phyloP scores from a whole-genome alignment of 1,139 yeast genomes.

The Diutina rugosa region DNA sequence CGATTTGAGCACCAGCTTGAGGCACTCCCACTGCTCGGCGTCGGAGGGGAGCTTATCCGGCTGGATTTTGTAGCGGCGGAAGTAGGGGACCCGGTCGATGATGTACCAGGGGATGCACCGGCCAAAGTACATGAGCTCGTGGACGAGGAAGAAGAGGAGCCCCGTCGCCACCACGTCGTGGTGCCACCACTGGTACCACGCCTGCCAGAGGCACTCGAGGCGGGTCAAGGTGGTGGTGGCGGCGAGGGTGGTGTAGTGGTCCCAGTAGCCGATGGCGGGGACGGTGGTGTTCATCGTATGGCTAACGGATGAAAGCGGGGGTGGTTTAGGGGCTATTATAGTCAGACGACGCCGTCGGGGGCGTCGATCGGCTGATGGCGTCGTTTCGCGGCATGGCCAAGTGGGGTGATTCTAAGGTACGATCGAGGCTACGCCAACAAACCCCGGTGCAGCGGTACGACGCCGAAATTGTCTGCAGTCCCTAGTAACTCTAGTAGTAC shows the following conservation, averaged over 20 bases:
- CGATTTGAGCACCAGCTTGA: conserved; percentile 68
- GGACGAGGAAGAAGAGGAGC: conserved; percentile 55
- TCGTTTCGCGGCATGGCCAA: too few species aligned
- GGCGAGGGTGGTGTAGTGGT: background rate
- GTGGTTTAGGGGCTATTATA: too few species aligned
- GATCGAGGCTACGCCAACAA: too few species aligned
- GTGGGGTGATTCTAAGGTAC: too few species aligned
- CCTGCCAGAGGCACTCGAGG: conserved; percentile 62
- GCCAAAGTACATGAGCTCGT: conserved; percentile 74
- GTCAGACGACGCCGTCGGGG: too few species aligned
- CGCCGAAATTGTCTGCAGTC: too few species aligned
- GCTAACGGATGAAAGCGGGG: too few species aligned
- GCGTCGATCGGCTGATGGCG: too few species aligned
- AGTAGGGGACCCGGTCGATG: conserved; percentile 63
- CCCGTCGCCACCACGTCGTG: conserved; percentile 83
- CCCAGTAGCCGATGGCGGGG: background rate
- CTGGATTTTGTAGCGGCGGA: conserved; percentile 71
- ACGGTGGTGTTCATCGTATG: background rate
- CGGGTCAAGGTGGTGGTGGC: conserved; percentile 10
- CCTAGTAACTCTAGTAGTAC: too few species aligned
- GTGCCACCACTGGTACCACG: conserved; percentile 60
- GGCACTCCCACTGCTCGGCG: conserved; percentile 84
- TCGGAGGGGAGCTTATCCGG: conserved; percentile 64
- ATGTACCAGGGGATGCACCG: conserved; percentile 79
- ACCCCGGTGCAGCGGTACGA: too few species aligned